Evolutionary conservation across 73 alveolate species (phyloP), one percentile per base, ranked within the genome.

Genomic region (Uronychia binucleata): DNA sequence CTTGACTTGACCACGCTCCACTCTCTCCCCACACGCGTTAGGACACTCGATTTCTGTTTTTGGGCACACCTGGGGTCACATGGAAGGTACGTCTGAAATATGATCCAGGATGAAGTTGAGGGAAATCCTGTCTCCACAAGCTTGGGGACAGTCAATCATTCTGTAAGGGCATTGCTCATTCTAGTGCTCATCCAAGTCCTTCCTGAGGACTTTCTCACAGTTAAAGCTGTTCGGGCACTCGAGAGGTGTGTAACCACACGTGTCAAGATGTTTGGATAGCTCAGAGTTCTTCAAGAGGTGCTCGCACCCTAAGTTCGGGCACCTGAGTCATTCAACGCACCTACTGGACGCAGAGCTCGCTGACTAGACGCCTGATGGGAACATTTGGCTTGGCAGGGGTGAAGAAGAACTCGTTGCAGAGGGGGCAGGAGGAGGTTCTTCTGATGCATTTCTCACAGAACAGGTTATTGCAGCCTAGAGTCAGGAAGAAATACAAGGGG

Each of bases 1-100:
- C 31, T 88, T 82, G 80, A 88, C 34, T 31, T 92, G 89, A 30
- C 91, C 96, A 84, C 98, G 78, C 88, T 91, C 94, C 0, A 94
- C 58, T 31, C 33, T 29, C 27, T 77, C 81, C 8, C 94, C 95
- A 79, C 98, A 94, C 31, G 46, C 59, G 77, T 85, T 85, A 0
- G 86, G 84, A 76, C 98, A 94, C 29, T 58, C 28, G 1, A 94
- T 80, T 57, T 46, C 75, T 26, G 58, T 87, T 35, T 88, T 94
- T n/a, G 88, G 93, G 85, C 98, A 94, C 74, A 35, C 86, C 26
- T 30, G 11, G n/a, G n/a, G n/a, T n/a, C n/a, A 19, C 19, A 46
- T 46, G 19, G 19, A n/a, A 11, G n/a, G 19, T 46, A 46, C 67
- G 19, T 46, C 67, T 11, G 77, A 0, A 57, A 88, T 77, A 57